These are phyloP conservation scores for Fermentozyma sake DNA, from an alignment of 1,139 yeast genomes.

Conservation along the genomic window DNA sequence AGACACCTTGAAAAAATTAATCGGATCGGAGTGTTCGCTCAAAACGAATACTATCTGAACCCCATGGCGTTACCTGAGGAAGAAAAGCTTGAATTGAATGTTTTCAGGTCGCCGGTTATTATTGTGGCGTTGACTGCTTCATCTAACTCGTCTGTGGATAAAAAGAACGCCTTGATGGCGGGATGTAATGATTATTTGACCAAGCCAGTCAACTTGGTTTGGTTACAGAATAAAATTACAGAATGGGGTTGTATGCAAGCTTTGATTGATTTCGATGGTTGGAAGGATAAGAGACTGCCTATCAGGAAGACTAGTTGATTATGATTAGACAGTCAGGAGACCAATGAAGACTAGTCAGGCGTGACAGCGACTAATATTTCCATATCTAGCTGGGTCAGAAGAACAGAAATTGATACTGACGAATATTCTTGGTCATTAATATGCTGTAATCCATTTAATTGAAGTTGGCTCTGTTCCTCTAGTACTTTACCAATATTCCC, in stretches of 20 bases:
- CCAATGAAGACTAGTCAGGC: too few species aligned
- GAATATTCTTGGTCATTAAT: too few species aligned
- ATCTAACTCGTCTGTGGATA: constrained; percentile 74
- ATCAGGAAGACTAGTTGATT: too few species aligned
- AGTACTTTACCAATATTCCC: too few species aligned
- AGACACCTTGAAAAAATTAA: constrained; percentile 77
- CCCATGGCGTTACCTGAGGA: constrained; percentile 28
- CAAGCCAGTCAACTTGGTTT: constrained; percentile 91
- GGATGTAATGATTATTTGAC: constrained; percentile 96
- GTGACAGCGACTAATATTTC: too few species aligned
- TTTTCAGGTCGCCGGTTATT: constrained; percentile 85
- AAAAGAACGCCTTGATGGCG: constrained; percentile 87
- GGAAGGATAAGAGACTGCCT: constrained; percentile 50
- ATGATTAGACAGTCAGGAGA: too few species aligned
- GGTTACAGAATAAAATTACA: constrained; percentile 91
- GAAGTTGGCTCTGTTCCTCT: too few species aligned
- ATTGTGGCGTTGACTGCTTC: constrained; percentile 95
- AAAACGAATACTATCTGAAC: constrained; percentile 27
- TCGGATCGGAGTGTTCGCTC: constrained; percentile 75
- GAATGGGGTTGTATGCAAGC: constrained; percentile 99
- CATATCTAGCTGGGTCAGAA: too few species aligned
- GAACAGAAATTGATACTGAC: too few species aligned
- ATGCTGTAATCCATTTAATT: too few species aligned
- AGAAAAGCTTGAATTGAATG: constrained; percentile 51
- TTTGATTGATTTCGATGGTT: constrained; percentile 89